Percentiles rank a stretch among this genome's conserved stretches.
Evolutionary conservation across 192 early-diverging fungal genomes (phyloP).

Genomic region (Rhizophagus clarus): DNA sequence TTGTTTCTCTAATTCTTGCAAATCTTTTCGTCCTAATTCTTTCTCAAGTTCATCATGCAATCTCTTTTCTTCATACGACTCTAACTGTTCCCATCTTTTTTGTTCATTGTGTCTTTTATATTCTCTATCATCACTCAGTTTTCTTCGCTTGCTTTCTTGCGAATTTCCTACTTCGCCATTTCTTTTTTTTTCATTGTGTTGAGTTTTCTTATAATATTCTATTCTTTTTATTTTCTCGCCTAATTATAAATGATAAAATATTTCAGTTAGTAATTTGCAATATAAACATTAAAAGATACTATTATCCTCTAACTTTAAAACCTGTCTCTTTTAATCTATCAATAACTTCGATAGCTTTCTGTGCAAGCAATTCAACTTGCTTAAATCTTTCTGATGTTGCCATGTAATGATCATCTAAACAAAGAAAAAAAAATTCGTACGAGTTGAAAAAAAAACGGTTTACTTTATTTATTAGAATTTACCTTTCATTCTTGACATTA

Average conservation of each 20-base stretch:
- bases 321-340: not conserved
- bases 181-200: not conserved
- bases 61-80: not conserved
- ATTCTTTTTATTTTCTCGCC: not conserved
- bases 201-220: not conserved
- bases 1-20: not conserved
- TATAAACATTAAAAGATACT: not conserved
- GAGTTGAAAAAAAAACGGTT: not conserved
- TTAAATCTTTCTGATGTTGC: not conserved
- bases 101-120: not conserved
- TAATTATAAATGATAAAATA: not conserved
- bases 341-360: not conserved
- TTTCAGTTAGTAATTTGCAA: not conserved
- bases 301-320: not conserved
- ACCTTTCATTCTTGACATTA: not conserved
- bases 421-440: not conserved
- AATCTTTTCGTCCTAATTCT: not conserved
- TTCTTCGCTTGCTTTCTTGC: not conserved
- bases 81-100: not conserved
- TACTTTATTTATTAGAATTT: too few species aligned
- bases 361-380: not conserved
- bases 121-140: not conserved
- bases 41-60: not conserved
- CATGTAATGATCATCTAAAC: not conserved
- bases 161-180: not conserved